Base-by-base conservation (phyloP, 2,329 filamentous ascomycete species). In the Penicillium sp. region DNA sequence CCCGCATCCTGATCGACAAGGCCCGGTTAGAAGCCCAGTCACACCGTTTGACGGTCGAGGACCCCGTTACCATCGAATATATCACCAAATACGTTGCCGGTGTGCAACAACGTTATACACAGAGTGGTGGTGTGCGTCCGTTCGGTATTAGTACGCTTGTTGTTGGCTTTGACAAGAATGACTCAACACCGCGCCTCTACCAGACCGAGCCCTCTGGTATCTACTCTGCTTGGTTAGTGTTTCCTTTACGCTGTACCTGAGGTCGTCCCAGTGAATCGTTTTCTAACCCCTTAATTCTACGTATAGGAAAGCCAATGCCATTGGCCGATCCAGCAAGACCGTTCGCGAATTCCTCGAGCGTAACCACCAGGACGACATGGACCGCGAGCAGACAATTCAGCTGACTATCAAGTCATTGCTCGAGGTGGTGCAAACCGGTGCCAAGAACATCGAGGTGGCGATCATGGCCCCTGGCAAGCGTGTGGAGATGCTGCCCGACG, bases 181-280 rank as follows among this genome's bases (percentile, higher is more conserved):
- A 93, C 84, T 89, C 90, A 75, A 89, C 89, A 59, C 94, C 95
- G 58, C 88, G 93, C 72, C 85, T 99, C 64, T 99, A 98, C 80
- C 94, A 97, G 86, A 99, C 95, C 4, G 95, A 99, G 83, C 95
- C 96, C n/a, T 97, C 93, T 66, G 95, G 96, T 63, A 99, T 99
- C 79, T 99, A 98, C 85, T 97, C 93, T 61, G 95, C 95, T 78
- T 99, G 95, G 95, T 98, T 85, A 58, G 87, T 78, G 4, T 4
- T 59, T 37, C 53, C 35, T 60, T 13, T 33, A n/a, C 15, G 35
- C 22, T 19, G 13, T 15, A 3, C 26, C 40, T 3, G 15, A 24
- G 3, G 5, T 9, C n/a, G 9, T 5, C 22, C 17, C 10, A 45
- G 38, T 7, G 6, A 15, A 19, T 7, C 15, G n/a, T 9, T 10